These are phyloP conservation scores for Leccinum fuscescens DNA, from an alignment of 1,284 basidiomycete species.

Conservation along the genomic window DNA sequence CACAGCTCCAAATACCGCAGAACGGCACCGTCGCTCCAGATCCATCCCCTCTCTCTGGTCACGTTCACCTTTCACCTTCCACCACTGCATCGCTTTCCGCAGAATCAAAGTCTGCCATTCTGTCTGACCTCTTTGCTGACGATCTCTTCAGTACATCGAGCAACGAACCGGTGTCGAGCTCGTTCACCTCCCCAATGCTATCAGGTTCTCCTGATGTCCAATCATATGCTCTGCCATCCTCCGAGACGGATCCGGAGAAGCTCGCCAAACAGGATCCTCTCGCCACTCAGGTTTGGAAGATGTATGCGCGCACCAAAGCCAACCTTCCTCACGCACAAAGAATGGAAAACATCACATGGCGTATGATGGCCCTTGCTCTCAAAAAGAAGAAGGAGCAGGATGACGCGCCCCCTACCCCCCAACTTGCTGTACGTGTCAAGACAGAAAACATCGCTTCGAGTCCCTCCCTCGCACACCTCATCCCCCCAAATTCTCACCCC, in stretches of 20 bases:
- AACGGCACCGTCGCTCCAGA: conserved; percentile 35
- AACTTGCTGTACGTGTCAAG: conserved; percentile 25
- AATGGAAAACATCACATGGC: conserved; percentile 98
- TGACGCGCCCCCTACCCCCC: conserved; percentile 30
- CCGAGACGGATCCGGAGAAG: conserved; percentile 58
- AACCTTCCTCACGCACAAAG: conserved; percentile 87
- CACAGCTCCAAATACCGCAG: conserved; percentile 35
- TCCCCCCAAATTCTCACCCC: conserved; percentile 10
- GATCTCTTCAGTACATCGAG: conserved; percentile 53
- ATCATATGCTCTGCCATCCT: conserved; percentile 34
- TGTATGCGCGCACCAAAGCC: conserved; percentile 89
- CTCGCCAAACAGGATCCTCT: conserved; percentile 83
- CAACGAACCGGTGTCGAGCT: conserved; percentile 43
- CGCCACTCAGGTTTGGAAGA: conserved; percentile 95
- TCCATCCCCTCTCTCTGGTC: conserved; percentile 33
- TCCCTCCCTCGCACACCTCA: conserved; percentile 9
- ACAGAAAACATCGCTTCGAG: conserved; percentile 24
- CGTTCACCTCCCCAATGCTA: conserved; percentile 60
- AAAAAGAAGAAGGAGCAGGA: conserved; percentile 83
- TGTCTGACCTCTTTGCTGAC: conserved; percentile 72
- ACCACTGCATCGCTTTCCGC: conserved; percentile 40
- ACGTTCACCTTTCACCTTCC: conserved; percentile 40
- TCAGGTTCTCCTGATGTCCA: conserved; percentile 69
- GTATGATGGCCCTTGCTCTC: conserved; percentile 95
- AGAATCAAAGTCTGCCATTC: conserved; percentile 56